These are phyloP conservation scores for Grosmannia serpens DNA, from an alignment of 2,329 filamentous ascomycete genomes.

Conservation along the genomic window DNA sequence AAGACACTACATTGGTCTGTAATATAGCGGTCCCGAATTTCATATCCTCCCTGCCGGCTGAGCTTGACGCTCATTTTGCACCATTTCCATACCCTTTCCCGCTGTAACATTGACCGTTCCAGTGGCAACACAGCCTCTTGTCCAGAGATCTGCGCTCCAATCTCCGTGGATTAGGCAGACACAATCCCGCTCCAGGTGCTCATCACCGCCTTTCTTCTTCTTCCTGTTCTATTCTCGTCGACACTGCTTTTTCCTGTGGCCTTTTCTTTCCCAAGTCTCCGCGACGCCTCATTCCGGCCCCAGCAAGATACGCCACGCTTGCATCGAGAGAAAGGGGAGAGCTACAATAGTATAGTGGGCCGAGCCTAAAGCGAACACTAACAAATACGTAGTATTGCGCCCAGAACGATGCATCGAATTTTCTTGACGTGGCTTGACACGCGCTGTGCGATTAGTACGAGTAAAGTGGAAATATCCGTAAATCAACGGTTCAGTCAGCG, in stretches of 20 bases:
- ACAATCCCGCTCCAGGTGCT: background rate
- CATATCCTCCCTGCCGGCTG: background rate
- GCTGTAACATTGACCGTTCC: background rate
- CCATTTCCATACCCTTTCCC: background rate
- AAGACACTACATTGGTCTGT: background rate
- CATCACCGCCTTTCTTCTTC: background rate
- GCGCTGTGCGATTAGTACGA: background rate
- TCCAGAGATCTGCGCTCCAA: background rate
- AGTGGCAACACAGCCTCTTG: background rate
- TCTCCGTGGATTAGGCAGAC: background rate
- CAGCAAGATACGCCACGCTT: background rate
- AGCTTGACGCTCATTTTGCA: background rate
- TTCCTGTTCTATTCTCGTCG: too few relatives aligned
- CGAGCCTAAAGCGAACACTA: background rate
- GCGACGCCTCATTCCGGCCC: background rate
- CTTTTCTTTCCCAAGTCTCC: background rate
- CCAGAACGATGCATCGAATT: background rate
- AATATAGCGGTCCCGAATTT: background rate
- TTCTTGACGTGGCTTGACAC: background rate
- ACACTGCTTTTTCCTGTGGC: background rate
- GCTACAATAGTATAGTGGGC: background rate
- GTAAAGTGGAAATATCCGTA: background rate
- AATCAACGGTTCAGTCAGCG: background rate
- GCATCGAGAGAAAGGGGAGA: background rate
- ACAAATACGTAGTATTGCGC: background rate